Evolutionary conservation across 2,329 filamentous ascomycete genomes (phyloP).

Genomic region (Diaporthe sp.): DNA sequence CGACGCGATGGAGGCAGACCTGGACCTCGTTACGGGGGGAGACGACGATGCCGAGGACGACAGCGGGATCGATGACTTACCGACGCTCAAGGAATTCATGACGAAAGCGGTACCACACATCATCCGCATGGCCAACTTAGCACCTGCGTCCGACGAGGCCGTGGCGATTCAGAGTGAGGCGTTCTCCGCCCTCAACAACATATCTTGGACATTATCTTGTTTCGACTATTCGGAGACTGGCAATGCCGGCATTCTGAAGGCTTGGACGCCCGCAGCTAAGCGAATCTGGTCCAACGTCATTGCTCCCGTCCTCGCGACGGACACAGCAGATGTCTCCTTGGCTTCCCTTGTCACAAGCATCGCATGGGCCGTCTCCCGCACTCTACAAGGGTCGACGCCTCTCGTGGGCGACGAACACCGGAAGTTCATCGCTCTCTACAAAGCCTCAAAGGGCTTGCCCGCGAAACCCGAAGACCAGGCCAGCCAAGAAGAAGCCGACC

Average conservation of each 20-base stretch:
- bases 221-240: conserved; percentile 70
- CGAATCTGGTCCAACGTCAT: conserved; percentile 72
- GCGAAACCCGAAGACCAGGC: conserved; percentile 38
- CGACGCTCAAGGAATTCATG: conserved; percentile 65
- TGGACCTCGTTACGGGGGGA: conserved; percentile 73
- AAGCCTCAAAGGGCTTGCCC: conserved; percentile 64
- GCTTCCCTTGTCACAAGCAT: conserved; percentile 76
- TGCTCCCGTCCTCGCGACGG: conserved; percentile 69
- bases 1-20: conserved; percentile 73
- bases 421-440: conserved; percentile 76
- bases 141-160: conserved; percentile 57
- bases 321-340: conserved; percentile 73
- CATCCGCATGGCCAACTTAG: conserved; percentile 60
- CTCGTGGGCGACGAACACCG: conserved; percentile 68
- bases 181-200: conserved; percentile 75
- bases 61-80: conserved; percentile 64
- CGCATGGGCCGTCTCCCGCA: conserved; percentile 75
- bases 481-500: conserved; percentile 59
- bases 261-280: conserved; percentile 68
- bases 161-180: conserved; percentile 66
- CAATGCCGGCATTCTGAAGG: conserved; percentile 64
- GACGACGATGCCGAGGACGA: conserved; percentile 59
- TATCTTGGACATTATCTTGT: conserved; percentile 75
- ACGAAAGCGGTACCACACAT: conserved; percentile 63
- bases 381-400: conserved; percentile 63